Evolutionary conservation across 441 rosid species (phyloP), one percentile per base, ranked within the genome.

Genomic region (Manihot esculenta): DNA sequence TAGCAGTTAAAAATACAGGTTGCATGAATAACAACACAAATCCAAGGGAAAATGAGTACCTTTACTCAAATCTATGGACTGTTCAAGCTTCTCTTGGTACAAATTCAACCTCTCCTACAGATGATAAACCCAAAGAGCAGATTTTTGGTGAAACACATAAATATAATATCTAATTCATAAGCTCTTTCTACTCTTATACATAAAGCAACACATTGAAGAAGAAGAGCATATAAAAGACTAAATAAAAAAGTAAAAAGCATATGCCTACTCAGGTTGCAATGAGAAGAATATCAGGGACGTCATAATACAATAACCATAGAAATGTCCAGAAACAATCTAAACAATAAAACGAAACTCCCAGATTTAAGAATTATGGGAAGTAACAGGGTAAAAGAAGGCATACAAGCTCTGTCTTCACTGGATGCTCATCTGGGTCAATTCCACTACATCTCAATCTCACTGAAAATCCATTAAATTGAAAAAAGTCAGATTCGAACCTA

Each of bases 371-470:
- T 63, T 1, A 71, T 15, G 14, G 23, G 10, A 49, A 57, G 0
- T 2, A 54, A 61, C 33, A 55, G 0, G n/a, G 23, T 58, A 63
- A 23, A 49, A 42, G 66, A 66, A 60, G n/a, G 78, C 84, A 76
- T 86, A 93, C 99, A 48, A 93, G 89, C 83, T 95, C 98, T 7
- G 96, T 83, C 82, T 93, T 91, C 3, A 91, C 82, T 41, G 88
- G 94, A 86, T 93, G 98, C 55, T 89, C 93, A 42, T 86, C 89
- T 54, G 89, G 97, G 76, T 90, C 78, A 66, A 85, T 82, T 11
- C 99, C 98, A 60, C 56, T 80, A 70, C 97, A 89, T 78, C 93
- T 93, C 81, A 96, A 72, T 80, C 86, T 88, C 91, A 96, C 97
- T 91, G 84, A 58, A 74, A 70, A 24, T 10, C 13, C 59, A 72